Conservation (phyloP, 257 asterid genomes). For the Cordia subcordata region DNA sequence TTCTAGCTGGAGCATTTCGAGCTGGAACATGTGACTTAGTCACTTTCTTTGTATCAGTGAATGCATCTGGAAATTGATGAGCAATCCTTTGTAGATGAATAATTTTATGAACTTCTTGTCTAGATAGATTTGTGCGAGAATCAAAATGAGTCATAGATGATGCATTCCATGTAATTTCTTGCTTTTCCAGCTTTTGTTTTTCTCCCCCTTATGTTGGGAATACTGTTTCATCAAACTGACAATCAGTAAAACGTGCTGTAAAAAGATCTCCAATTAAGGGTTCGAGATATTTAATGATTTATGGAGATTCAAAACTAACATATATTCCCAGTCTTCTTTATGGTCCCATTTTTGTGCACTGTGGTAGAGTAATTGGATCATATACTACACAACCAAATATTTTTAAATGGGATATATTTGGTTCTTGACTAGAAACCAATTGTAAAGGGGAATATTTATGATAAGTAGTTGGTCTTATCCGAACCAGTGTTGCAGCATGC, state of each 20-base stretch:
- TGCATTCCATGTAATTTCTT: slow-evolving; percentile 1
- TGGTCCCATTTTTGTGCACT: slow-evolving; percentile 1
- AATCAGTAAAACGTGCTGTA: background rate
- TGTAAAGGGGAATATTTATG: background rate
- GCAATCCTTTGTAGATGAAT: slow-evolving; percentile 5
- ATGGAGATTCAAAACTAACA: background rate
- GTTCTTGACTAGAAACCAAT: background rate
- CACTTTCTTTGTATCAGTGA: slow-evolving; percentile 3
- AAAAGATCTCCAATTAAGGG: slow-evolving; percentile 1
- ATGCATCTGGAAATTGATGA: slow-evolving; percentile 4
- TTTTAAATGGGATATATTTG: background rate
- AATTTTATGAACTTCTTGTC: background rate
- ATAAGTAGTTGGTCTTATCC: background rate
- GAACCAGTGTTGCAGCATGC: background rate
- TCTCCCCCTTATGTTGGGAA: background rate
- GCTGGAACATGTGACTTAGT: slow-evolving; percentile 8
- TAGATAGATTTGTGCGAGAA: background rate
- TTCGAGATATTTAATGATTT: slow-evolving; percentile 1
- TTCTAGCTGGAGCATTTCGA: background rate
- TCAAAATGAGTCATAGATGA: background rate
- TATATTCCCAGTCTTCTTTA: background rate
- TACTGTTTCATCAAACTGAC: background rate
- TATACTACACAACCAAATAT: slow-evolving; percentile 1
- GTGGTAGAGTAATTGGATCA: slow-evolving; percentile 5
- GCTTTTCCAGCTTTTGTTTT: background rate